Percentiles rank a stretch among this genome's conserved stretches.
These are phyloP conservation scores for Cyphellophora attinorum DNA, from an alignment of 2,329 filamentous ascomycete genomes.

Conservation along the genomic window DNA sequence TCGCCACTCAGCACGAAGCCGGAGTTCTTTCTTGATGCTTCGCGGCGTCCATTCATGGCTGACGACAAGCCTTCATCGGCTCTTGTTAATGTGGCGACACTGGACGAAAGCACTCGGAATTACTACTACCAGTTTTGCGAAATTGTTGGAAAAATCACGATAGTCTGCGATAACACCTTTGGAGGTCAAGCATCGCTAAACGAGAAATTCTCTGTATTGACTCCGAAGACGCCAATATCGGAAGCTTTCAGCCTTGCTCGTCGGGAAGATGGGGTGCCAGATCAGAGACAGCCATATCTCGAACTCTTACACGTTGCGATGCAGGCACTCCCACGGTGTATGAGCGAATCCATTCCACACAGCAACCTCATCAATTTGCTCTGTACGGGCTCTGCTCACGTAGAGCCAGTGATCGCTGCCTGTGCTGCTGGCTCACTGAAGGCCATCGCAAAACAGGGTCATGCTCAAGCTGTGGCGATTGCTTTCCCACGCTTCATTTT, in stretches of 20 bases:
- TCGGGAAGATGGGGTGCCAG: constrained; percentile 68
- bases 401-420: constrained; percentile 81
- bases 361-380: constrained; percentile 88
- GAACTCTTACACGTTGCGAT: constrained; percentile 92
- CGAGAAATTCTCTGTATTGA: constrained; percentile 72
- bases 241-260: constrained; percentile 79
- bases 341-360: constrained; percentile 83
- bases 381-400: constrained; percentile 92
- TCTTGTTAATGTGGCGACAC: constrained; percentile 48
- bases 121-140: constrained; percentile 90
- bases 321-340: constrained; percentile 85
- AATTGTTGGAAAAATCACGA: constrained; percentile 88
- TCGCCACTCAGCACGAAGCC: constrained; percentile 27
- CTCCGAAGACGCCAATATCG: constrained; percentile 87
- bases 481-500: constrained; percentile 97
- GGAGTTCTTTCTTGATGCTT: constrained; percentile 25
- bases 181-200: constrained; percentile 91
- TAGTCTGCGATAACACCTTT: constrained; percentile 94
- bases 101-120: constrained; percentile 70
- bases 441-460: constrained; percentile 84
- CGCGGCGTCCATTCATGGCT: constrained; percentile 24
- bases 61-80: constrained; percentile 20
- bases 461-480: constrained; percentile 91
- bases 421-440: constrained; percentile 91
- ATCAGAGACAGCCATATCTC: constrained; percentile 91